phyloP scores from a whole-genome alignment of 371 early-diverging fungal species.

The Chytridium lagenaria region DNA sequence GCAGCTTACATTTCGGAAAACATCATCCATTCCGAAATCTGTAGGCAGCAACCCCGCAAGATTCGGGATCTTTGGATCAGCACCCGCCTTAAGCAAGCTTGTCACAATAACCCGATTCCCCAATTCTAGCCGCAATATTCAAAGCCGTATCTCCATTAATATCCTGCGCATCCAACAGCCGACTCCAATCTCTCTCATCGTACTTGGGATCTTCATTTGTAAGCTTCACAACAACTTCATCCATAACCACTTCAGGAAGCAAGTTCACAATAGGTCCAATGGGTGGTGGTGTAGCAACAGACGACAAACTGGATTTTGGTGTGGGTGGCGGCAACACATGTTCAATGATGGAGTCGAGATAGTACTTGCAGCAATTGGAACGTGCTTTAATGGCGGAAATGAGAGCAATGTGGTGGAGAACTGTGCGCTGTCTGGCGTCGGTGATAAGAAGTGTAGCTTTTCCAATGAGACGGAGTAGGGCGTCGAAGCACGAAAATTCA shows the following conservation, averaged over 20 bases:
- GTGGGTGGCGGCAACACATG: too few relatives aligned
- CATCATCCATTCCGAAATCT: conserved; percentile 52
- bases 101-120: conserved; percentile 75
- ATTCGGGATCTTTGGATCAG: conserved; percentile 77
- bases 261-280: background rate
- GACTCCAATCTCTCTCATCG: too few relatives aligned
- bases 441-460: conserved; percentile 72
- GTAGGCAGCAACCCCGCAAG: conserved; percentile 64
- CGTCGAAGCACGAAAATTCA: conserved; percentile 81
- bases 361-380: conserved; percentile 79
- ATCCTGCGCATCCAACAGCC: conserved; percentile 84
- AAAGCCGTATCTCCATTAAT: conserved; percentile 88
- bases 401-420: conserved; percentile 91
- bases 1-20: conserved; percentile 14
- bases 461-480: conserved; percentile 75
- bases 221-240: background rate
- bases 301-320: background rate
- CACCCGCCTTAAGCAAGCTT: conserved; percentile 81
- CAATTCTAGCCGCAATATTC: conserved; percentile 82
- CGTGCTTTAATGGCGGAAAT: conserved; percentile 78
- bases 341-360: conserved; percentile 79
- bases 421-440: conserved; percentile 84
- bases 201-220: background rate
- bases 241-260: background rate
- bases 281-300: conserved; percentile 29